Conservation (phyloP, 495 filamentous ascomycete genomes). For the Hypoxylon cercidicola region DNA sequence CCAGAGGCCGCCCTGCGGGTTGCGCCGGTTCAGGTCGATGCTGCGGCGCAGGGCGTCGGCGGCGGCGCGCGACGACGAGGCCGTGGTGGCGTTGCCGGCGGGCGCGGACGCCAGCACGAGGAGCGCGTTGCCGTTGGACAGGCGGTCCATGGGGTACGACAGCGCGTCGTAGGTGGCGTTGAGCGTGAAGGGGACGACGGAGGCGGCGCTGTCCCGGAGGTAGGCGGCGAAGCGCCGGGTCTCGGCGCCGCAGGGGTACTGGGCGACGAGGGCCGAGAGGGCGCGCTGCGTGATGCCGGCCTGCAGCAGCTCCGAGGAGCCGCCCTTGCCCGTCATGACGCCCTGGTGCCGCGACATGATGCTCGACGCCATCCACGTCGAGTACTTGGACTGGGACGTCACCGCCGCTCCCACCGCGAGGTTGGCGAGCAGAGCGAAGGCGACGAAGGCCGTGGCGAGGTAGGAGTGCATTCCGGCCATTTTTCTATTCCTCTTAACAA, state of each 20-base stretch:
- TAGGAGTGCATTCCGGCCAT: conserved; percentile 20
- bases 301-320: conserved; percentile 51
- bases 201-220: conserved; percentile 39
- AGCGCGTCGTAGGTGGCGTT: conserved; percentile 51
- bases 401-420: conserved; percentile 12
- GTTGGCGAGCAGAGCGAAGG: conserved; percentile 22
- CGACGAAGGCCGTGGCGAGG: conserved; percentile 14
- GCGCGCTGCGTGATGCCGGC: conserved; percentile 54
- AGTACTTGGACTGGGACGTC: conserved; percentile 33
- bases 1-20: conserved; percentile 56
- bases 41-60: conserved; percentile 51
- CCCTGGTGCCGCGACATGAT: conserved; percentile 57
- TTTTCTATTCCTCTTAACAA: too few relatives aligned
- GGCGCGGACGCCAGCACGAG: conserved; percentile 46
- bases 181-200: conserved; percentile 41
- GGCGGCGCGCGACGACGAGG: conserved; percentile 33
- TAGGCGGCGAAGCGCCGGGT: conserved; percentile 36
- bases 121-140: conserved; percentile 52
- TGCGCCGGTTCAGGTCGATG: conserved; percentile 53
- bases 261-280: conserved; percentile 45
- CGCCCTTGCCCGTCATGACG: conserved; percentile 45
- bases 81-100: conserved; percentile 36
- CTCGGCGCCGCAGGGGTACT: conserved; percentile 43
- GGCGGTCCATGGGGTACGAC: conserved; percentile 52
- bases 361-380: conserved; percentile 58